These are phyloP conservation scores for Coniferiporia sulphurascens DNA, from an alignment of 1,284 basidiomycete genomes.

Conservation along the genomic window DNA sequence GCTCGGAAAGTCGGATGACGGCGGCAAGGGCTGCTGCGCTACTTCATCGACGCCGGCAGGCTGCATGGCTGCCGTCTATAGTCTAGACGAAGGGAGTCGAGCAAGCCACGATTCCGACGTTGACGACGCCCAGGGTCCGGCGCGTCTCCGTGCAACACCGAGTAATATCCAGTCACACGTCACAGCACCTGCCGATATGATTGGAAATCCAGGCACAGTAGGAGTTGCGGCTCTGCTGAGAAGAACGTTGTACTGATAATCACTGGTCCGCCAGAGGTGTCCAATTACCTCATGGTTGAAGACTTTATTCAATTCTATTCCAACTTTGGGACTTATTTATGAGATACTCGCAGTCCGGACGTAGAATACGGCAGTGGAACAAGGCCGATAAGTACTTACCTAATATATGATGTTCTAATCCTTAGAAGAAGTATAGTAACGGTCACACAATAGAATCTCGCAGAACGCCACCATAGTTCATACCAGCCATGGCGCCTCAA, in stretches of 20 bases:
- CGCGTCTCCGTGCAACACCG: background rate
- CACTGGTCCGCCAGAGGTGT: too few species aligned
- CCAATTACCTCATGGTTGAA: too few species aligned
- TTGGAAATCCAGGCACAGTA: too few species aligned
- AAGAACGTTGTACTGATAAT: too few species aligned
- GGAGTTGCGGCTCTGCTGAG: too few species aligned
- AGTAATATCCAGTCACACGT: background rate
- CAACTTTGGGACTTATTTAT: too few species aligned
- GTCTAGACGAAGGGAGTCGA: background rate
- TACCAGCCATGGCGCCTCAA: slow-evolving; percentile 50
- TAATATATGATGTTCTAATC: background rate
- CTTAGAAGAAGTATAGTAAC: background rate
- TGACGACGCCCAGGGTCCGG: slow-evolving; percentile 2
- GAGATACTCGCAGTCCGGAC: too few species aligned
- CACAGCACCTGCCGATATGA: background rate
- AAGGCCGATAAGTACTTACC: too few species aligned
- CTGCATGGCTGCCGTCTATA: slow-evolving; percentile 11
- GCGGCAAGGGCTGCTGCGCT: background rate
- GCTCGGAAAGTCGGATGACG: background rate
- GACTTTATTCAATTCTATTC: too few species aligned
- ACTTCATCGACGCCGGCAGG: background rate
- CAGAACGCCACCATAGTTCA: background rate
- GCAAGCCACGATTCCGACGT: slow-evolving; percentile 2
- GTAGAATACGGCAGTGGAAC: too few species aligned
- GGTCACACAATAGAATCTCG: background rate